Evolutionary conservation across 2,329 filamentous ascomycete genomes (phyloP).

Genomic region (Aquanectria penicillioides): DNA sequence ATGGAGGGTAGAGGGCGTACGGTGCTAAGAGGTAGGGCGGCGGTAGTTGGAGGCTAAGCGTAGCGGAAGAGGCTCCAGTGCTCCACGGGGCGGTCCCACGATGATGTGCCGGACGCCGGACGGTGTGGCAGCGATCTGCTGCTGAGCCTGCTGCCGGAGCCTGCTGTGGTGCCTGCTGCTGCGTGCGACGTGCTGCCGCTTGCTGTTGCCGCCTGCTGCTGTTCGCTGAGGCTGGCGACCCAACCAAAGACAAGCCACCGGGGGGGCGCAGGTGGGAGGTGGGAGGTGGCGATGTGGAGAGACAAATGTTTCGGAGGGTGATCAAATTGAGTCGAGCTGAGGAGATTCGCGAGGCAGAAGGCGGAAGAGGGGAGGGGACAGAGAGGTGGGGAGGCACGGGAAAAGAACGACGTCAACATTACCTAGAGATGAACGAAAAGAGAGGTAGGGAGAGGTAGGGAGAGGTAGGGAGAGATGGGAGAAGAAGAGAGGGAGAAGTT

Average conservation of each 20-base stretch:
- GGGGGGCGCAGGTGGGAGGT: conserved; percentile 13
- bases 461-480: background rate
- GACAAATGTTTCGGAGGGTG: conserved; percentile 29
- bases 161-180: background rate
- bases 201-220: no score
- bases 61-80: background rate
- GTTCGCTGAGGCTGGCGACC: conserved; percentile 3
- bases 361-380: background rate
- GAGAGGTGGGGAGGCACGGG: background rate
- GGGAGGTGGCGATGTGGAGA: conserved; percentile 25
- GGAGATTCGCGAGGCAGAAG: conserved; percentile 1
- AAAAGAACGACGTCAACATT: background rate
- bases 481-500: no score
- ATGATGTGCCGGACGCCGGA: conserved; percentile 18
- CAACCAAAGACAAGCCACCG: conserved; percentile 28
- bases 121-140: conserved; percentile 3
- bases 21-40: background rate
- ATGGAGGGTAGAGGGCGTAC: background rate
- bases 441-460: background rate
- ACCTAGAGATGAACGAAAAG: no score
- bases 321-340: background rate
- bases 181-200: no score
- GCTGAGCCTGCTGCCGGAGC: no score
- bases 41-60: conserved; percentile 13
- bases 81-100: conserved; percentile 20